A percentile compares a stretch with the other conserved stretches of the same genome.
Evolutionary conservation across 768 basidiomycete genomes (phyloP).

Genomic region (Phaeotremella skinneri): DNA sequence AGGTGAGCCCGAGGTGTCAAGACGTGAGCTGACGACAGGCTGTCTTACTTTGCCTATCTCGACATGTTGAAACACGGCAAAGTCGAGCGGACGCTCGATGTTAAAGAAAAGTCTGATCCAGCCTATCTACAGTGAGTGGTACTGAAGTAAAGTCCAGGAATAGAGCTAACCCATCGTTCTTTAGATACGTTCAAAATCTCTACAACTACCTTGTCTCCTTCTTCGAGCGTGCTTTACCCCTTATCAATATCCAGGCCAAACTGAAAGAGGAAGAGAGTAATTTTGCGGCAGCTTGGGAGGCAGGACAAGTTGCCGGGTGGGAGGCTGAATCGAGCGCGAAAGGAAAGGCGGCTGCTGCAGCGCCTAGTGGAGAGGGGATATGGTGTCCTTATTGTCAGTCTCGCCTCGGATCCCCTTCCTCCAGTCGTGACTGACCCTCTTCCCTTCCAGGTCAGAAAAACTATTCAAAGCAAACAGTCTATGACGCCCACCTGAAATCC

Average conservation of each 20-base stretch:
- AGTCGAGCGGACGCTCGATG: slow-evolving; percentile 51
- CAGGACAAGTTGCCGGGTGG: slow-evolving; percentile 74
- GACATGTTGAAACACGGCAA: slow-evolving; percentile 73
- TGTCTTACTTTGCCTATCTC: slow-evolving; percentile 90
- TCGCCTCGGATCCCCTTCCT: not conserved
- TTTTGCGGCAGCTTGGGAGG: slow-evolving; percentile 79
- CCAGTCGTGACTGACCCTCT: slow-evolving; percentile 1
- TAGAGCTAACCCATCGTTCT: not conserved
- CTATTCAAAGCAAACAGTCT: slow-evolving; percentile 96
- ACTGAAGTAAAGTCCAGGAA: not conserved
- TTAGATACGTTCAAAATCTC: slow-evolving; percentile 77
- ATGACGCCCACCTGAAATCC: slow-evolving; percentile 89
- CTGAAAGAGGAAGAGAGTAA: slow-evolving; percentile 65
- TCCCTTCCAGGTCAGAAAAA: slow-evolving; percentile 89
- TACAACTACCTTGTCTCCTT: slow-evolving; percentile 84
- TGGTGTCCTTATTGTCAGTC: slow-evolving; percentile 91
- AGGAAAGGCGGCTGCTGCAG: slow-evolving; percentile 54
- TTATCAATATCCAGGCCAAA: slow-evolving; percentile 70
- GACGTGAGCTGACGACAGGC: slow-evolving; percentile 47
- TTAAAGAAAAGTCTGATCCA: slow-evolving; percentile 45
- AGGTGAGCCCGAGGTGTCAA: slow-evolving; percentile 10
- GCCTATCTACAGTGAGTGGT: slow-evolving; percentile 38
- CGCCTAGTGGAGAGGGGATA: slow-evolving; percentile 61
- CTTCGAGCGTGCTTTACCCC: slow-evolving; percentile 75
- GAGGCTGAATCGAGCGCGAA: slow-evolving; percentile 55